Evolutionary conservation across 2,329 filamentous ascomycete genomes (phyloP).

Genomic region (Didymella pinodella): DNA sequence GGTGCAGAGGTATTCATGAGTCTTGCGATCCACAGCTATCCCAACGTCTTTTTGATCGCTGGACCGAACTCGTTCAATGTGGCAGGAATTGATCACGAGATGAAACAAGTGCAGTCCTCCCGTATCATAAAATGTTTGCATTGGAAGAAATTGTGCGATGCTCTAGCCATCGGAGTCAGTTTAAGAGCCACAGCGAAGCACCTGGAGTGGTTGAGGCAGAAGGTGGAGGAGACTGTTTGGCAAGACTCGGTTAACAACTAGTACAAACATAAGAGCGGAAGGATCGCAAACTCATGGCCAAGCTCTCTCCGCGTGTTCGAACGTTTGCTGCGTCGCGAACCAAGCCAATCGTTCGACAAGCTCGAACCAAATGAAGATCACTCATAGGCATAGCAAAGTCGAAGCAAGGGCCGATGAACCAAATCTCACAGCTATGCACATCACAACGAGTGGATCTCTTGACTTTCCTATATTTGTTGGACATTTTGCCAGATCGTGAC

Average conservation of each 20-base stretch:
- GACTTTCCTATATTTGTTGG: neutral
- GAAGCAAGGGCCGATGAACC: neutral
- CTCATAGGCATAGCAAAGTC: neutral
- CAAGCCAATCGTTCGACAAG: neutral
- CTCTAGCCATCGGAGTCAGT: neutral
- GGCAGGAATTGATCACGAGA: slow-evolving; percentile 6
- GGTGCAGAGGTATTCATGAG: slow-evolving; percentile 5
- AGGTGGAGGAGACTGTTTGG: neutral
- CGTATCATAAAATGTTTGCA: slow-evolving; percentile 3
- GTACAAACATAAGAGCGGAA: slow-evolving; percentile 3
- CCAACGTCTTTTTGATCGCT: slow-evolving; percentile 4
- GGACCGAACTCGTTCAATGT: slow-evolving; percentile 10
- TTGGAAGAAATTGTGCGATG: neutral
- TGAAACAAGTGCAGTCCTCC: slow-evolving; percentile 7
- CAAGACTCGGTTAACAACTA: neutral
- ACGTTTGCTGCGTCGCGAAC: neutral
- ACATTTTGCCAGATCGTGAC: neutral
- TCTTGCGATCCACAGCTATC: slow-evolving; percentile 2
- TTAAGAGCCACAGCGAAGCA: neutral
- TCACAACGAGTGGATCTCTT: neutral
- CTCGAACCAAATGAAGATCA: neutral
- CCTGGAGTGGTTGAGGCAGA: slow-evolving; percentile 1
- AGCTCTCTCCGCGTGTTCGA: neutral
- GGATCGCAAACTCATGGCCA: neutral
- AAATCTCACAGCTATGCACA: neutral